Evolutionary conservation across 495 filamentous ascomycete genomes (phyloP).

Genomic region (Penicillium ochrochloron): DNA sequence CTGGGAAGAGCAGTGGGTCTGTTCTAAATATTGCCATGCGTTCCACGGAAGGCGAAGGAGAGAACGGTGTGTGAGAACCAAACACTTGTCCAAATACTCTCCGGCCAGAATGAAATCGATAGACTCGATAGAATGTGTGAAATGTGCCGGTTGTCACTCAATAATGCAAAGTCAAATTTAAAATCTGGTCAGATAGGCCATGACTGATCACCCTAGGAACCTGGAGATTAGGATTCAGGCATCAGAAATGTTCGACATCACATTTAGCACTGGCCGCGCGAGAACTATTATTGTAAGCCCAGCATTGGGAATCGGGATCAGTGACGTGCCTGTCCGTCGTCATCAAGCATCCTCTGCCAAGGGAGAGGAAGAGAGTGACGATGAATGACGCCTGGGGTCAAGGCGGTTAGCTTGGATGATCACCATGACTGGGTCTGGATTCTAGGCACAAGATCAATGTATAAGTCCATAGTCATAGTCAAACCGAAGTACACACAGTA

Average conservation of each 20-base stretch:
- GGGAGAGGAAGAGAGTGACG: neutral
- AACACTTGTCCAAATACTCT: neutral
- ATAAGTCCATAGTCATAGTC: no score
- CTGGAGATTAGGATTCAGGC: neutral
- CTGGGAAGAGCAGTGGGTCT: neutral
- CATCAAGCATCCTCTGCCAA: constrained; percentile 15
- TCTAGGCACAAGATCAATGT: neutral
- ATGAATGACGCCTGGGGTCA: constrained; percentile 4
- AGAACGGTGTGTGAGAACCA: no score
- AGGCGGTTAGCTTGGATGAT: constrained; percentile 2
- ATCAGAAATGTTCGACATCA: constrained; percentile 1
- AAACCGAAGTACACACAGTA: neutral
- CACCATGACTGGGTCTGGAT: constrained; percentile 9
- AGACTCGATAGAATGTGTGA: neutral
- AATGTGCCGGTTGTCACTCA: neutral
- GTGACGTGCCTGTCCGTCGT: constrained; percentile 4
- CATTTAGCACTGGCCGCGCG: neutral
- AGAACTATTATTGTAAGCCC: constrained; percentile 4
- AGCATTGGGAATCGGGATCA: neutral
- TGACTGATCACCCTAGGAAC: neutral
- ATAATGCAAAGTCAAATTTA: neutral
- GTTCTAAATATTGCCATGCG: constrained; percentile 8
- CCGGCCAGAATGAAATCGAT: neutral
- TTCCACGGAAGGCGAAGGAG: neutral
- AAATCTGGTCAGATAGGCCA: neutral